Conservation (phyloP, 2,329 filamentous ascomycete species). For the Colletotrichum sidae region DNA sequence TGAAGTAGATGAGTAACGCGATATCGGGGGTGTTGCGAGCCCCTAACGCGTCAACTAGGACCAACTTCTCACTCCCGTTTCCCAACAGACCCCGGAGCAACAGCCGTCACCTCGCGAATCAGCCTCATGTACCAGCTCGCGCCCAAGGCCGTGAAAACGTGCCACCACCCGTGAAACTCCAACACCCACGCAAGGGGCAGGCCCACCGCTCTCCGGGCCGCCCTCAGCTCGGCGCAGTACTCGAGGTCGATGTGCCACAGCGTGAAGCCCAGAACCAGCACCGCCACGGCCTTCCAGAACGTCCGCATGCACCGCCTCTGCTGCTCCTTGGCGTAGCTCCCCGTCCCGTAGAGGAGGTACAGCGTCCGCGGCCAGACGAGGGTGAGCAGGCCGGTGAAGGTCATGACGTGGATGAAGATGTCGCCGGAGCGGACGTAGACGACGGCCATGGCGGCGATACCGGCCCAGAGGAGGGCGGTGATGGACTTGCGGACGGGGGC, state of each 20-base stretch:
- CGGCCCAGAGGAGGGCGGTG: constrained; percentile 52
- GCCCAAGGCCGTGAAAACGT: constrained; percentile 68
- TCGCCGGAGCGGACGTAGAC: constrained; percentile 56
- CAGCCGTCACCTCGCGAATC: constrained; percentile 22
- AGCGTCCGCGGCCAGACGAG: constrained; percentile 48
- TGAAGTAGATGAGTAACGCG: too few relatives aligned
- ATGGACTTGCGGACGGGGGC: constrained; percentile 45
- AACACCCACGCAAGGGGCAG: constrained; percentile 66
- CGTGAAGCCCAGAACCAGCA: constrained; percentile 58
- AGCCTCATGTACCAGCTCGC: constrained; percentile 55
- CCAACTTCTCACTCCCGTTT: neutral
- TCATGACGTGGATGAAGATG: constrained; percentile 56
- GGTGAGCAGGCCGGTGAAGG: constrained; percentile 49
- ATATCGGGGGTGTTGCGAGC: too few relatives aligned
- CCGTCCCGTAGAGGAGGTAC: constrained; percentile 48
- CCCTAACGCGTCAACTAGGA: too few relatives aligned
- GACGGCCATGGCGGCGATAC: constrained; percentile 53
- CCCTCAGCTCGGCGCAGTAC: constrained; percentile 60
- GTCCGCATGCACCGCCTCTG: constrained; percentile 44
- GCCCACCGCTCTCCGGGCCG: constrained; percentile 57
- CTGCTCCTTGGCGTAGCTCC: constrained; percentile 43
- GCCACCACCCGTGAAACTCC: constrained; percentile 75
- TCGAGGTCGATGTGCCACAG: constrained; percentile 70
- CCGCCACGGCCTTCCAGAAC: constrained; percentile 44
- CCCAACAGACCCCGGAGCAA: too few relatives aligned